Percentiles rank a stretch among this genome's conserved stretches.
Evolutionary conservation across 352 stramenopile species (phyloP).

Genomic region (Phytophthora vignae): DNA sequence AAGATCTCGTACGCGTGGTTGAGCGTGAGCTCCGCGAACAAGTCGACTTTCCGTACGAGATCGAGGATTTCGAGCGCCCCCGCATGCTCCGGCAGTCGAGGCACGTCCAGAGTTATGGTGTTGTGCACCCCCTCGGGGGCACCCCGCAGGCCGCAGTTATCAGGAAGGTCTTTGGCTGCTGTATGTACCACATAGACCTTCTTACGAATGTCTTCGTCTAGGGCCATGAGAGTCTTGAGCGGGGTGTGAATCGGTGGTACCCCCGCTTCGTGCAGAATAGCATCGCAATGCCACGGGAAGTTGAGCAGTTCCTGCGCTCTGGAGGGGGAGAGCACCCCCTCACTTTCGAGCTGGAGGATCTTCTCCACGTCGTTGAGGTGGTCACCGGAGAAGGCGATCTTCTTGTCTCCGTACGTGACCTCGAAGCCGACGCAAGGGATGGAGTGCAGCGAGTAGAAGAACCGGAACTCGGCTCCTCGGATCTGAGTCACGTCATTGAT

Average conservation of each 20-base stretch:
- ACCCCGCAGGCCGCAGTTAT: conserved; percentile 81
- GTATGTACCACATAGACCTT: conserved; percentile 96
- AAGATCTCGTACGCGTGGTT: conserved; percentile 90
- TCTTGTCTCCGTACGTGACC: conserved; percentile 93
- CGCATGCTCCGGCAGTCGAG: conserved; percentile 80
- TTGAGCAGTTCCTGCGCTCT: conserved; percentile 93
- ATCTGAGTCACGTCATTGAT: conserved; percentile 96
- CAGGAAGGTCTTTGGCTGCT: conserved; percentile 82
- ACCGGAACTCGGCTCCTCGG: conserved; percentile 94
- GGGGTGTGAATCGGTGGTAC: conserved; percentile 96
- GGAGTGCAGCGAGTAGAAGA: conserved; percentile 96
- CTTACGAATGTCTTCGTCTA: conserved; percentile 92
- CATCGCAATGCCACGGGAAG: conserved; percentile 94
- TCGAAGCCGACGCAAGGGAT: conserved; percentile 97
- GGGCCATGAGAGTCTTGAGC: conserved; percentile 91
- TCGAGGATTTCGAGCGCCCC: conserved; percentile 86
- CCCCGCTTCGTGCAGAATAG: conserved; percentile 95
- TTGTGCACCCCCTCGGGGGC: conserved; percentile 91
- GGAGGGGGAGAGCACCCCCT: conserved; percentile 89
- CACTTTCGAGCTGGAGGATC: conserved; percentile 76
- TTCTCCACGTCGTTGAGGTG: conserved; percentile 96
- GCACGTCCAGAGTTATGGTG: conserved; percentile 80
- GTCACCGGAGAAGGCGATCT: conserved; percentile 96
- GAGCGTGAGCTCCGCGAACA: conserved; percentile 84
- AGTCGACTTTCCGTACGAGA: conserved; percentile 85